Base-by-base conservation (phyloP, 768 basidiomycete genomes). In the Suillus subalutaceus region DNA sequence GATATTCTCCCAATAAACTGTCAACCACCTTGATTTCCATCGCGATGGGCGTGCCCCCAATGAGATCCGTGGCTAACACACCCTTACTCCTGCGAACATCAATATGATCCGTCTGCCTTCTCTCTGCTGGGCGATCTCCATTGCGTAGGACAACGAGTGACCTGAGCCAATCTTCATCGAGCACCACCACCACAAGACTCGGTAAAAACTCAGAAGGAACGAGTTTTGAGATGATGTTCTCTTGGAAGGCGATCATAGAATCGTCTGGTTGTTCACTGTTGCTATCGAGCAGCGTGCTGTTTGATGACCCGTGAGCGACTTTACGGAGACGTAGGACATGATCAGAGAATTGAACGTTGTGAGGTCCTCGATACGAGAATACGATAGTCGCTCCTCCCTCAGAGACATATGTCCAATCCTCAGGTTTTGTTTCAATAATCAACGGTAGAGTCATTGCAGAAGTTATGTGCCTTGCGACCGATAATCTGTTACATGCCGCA, bases 321-420 rank as follows among this genome's bases (percentile, higher is more conserved):
- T 99, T 98, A 64, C 90, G 85, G 63, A 98, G 79, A 12, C 96
- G 87, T 32, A 99, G 82, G 1, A 93, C 90, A 48, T 80, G 92
- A 12, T 87, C 86, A 61, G 83, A 76, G 74, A 90, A 90, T 9
- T 75, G 65, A 2, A 84, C 75, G 68, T 86, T 76, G 8, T 73
- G 59, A 23, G 85, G 81, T 0, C 95, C 93, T 12, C 72, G 69
- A 73, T 96, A 97, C 9, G 92, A 88, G 77, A 96, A 93, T 18
- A 98, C 94, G 70, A 94, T 87, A 7, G 93, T 91, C 23, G 94
- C 91, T 23, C 92, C 94, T n/a, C 97, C 97, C 80, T 98, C 97
- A 0, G 94, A 90, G 26, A 94, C 79, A 74, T 98, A 99, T 68
- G 74, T 79, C 96, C 96, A 99, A 75, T 92, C 80, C 13, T 59